Evolutionary conservation across 352 stramenopile genomes (phyloP).

Genomic region (Pythium sp.): DNA sequence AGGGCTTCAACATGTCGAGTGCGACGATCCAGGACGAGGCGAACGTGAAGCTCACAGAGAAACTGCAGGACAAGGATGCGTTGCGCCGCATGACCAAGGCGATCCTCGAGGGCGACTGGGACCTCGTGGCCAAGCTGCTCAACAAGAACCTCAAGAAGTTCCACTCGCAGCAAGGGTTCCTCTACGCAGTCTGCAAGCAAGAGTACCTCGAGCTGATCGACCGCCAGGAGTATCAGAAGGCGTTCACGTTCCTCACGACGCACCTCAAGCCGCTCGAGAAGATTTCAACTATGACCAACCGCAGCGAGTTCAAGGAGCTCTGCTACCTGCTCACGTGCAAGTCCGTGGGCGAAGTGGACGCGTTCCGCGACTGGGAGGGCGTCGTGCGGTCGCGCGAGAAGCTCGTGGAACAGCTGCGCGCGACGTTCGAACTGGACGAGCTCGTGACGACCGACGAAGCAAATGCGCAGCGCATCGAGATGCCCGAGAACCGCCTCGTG

Average conservation of each 20-base stretch:
- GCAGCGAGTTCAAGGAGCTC: slow-evolving; percentile 87
- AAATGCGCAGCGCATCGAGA: slow-evolving; percentile 26
- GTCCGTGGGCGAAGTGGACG: slow-evolving; percentile 72
- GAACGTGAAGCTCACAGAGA: slow-evolving; percentile 78
- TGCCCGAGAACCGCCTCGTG: slow-evolving; percentile 76
- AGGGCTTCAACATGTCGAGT: slow-evolving; percentile 77
- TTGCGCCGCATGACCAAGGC: slow-evolving; percentile 67
- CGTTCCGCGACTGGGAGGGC: slow-evolving; percentile 85
- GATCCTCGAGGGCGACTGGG: slow-evolving; percentile 85
- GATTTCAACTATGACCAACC: slow-evolving; percentile 62
- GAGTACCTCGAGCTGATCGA: slow-evolving; percentile 89
- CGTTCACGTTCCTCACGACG: slow-evolving; percentile 88
- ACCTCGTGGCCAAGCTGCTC: slow-evolving; percentile 79
- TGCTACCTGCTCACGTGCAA: slow-evolving; percentile 90
- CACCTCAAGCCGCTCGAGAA: slow-evolving; percentile 88
- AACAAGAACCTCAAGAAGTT: slow-evolving; percentile 83
- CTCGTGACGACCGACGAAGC: slow-evolving; percentile 52
- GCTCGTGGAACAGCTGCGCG: slow-evolving; percentile 78
- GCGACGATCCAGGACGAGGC: slow-evolving; percentile 87
- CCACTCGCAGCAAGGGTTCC: slow-evolving; percentile 81
- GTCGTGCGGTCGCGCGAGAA: slow-evolving; percentile 79
- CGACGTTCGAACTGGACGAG: slow-evolving; percentile 80
- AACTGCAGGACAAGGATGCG: slow-evolving; percentile 68
- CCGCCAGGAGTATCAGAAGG: slow-evolving; percentile 87
- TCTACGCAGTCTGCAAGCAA: slow-evolving; percentile 88